These are phyloP conservation scores for Nicotiana noctiflora DNA, from an alignment of 257 asterid species.

Conservation along the genomic window DNA sequence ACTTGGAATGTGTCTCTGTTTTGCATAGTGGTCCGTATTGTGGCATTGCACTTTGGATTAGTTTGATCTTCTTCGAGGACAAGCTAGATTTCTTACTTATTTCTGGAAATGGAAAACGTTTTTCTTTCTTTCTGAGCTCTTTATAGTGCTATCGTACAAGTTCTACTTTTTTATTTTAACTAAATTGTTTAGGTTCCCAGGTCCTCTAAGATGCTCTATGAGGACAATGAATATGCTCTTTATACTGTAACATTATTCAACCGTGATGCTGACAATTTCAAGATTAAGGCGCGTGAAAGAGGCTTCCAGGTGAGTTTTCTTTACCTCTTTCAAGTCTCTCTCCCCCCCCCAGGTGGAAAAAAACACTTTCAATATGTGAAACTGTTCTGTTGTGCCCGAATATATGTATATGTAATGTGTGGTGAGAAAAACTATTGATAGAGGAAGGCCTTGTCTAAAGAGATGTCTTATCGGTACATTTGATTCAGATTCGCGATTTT, in stretches of 20 bases:
- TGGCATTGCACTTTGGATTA: neutral
- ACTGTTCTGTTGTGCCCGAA: neutral
- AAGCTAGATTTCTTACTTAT: neutral
- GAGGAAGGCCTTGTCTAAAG: conserved; percentile 8
- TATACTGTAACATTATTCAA: conserved; percentile 69
- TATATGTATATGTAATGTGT: neutral
- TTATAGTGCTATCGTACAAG: conserved; percentile 7
- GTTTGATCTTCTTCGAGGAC: neutral
- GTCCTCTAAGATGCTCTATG: conserved; percentile 83
- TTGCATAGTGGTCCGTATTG: neutral
- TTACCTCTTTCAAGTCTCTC: conserved; percentile 3
- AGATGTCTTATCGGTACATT: conserved; percentile 17
- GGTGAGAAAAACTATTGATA: neutral
- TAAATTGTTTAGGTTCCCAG: conserved; percentile 72
- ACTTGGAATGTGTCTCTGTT: neutral
- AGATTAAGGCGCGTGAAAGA: conserved; percentile 72
- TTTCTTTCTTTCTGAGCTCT: neutral
- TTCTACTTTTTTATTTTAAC: conserved; percentile 22
- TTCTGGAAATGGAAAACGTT: neutral
- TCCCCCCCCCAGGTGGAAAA: neutral
- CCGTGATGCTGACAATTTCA: conserved; percentile 92
- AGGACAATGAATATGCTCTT: conserved; percentile 82
- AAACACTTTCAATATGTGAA: neutral
- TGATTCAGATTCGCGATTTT: conserved; percentile 67
- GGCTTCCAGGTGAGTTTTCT: conserved; percentile 58